Evolutionary conservation across 768 basidiomycete genomes (phyloP), one percentile per base, ranked within the genome.

Genomic region (Xerocomellus intermedius): DNA sequence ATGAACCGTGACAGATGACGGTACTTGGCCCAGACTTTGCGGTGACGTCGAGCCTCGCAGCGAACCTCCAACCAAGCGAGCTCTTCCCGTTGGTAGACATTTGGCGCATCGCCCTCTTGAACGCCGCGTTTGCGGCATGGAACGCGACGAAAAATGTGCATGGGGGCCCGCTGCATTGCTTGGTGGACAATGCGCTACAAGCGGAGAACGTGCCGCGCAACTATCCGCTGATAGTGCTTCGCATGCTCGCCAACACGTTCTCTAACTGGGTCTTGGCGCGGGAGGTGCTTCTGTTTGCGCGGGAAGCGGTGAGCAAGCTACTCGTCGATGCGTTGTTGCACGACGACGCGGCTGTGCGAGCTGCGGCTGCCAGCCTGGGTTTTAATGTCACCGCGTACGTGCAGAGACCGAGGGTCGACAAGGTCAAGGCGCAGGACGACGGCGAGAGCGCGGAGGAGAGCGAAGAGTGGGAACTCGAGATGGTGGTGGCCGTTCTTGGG

Each of bases 401-500:
- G 44, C 91, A 94, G 75, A 79, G 76, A 55, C 75, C 73, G 16
- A 73, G 87, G 39, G 76, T 86, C 13, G 83, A 79, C 42, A 69
- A 65, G 53, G 52, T 70, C 41, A 66, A 65, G 37, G 72, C 70
- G 22, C 63, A 60, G 21, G 64, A 66, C 37, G 69, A 67, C 32
- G 65, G 56, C n/a, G 71, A 69, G 3, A 77, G 75, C 26, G 75
- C 73, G 16, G 75, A 74, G 38, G 84, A 82, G 48, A 82, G 84
- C 50, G 90, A 80, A 19, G 94, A 94, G 51, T 95, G 91, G 91
- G 85, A 92, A 64, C 76, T 89, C 0, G 95, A 97, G 74, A 71
- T 96, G 32, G 75, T 86, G 2, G 90, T 87, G 63, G 95, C 90
- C 1, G 65, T 97, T n/a, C 67, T 94, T 0, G 91, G 93, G 68